Evolutionary conservation across 352 stramenopile genomes (phyloP), one percentile per base, ranked within the genome.

Genomic region (Globisporangium emineosum): DNA sequence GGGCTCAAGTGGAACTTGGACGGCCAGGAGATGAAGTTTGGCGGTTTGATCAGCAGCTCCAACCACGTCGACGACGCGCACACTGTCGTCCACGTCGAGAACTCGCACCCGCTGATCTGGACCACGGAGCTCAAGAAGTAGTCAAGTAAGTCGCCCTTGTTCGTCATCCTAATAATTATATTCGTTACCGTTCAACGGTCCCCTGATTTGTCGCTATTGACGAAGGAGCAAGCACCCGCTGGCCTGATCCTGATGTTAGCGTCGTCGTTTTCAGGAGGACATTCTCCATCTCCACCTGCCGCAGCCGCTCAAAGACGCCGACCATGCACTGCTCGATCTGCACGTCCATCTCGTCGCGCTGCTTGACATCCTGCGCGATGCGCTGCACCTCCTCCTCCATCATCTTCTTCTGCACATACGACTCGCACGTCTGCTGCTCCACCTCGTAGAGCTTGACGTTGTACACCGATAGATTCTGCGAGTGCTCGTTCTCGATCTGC

Each of bases 1-100:
- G 96, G 96, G 8, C 81, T 98, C 15, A 91, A 96, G 75, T 97
- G 89, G 89, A 89, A 97, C 64, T 61, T 97, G 15, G 68, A 68
- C 25, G 75, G 73, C n/a, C 70, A 86, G 45, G 71, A 75, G 32
- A 90, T 91, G 62, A 64, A 60, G 13, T 95, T 97, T 68, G 89
- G 90, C 3, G 82, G 81, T 1, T 69, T 95, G 17, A 83, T 97
- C 43, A 96, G 84, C 65, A 94, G 80, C 52, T 96, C 88, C 6
- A 97, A 97, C 67, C 69, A 85, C 54, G 68, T 96, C 19, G 73
- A 83, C 29, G 75, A 79, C 30, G 55, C 55, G 1, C 62, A 66
- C 54, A 30, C 71, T 12, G 70, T 78, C 30, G 87, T 97, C 23
- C 69, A 75, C 19, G 86, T 97, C 29, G 67, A 78, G 53, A 81